Evolutionary conservation across 2,329 filamentous ascomycete species (phyloP).

Genomic region (Stachybotrys chlorohalonatus): DNA sequence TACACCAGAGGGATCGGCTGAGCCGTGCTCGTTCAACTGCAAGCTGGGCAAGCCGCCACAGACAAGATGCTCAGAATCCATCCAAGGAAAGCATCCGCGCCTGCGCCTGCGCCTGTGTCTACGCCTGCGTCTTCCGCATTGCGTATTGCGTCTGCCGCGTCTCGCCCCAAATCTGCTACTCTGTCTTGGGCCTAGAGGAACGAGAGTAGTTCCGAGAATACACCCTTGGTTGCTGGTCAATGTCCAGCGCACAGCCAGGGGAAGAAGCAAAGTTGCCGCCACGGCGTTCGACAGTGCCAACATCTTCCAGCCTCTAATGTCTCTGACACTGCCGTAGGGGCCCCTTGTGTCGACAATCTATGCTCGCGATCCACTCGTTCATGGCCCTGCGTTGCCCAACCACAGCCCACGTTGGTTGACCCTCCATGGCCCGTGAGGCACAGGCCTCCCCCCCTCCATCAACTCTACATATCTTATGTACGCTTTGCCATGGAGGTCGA

Average conservation of each 20-base stretch:
- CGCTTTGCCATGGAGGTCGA: slow-evolving; percentile 9
- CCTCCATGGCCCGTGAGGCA: slow-evolving; percentile 19
- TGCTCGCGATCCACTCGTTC: slow-evolving; percentile 16
- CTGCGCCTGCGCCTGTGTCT: background rate
- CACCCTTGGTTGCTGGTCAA: background rate
- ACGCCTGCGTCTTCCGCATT: background rate
- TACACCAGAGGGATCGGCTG: background rate
- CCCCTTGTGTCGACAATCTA: slow-evolving; percentile 16
- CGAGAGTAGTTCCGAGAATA: background rate
- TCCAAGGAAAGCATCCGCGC: background rate
- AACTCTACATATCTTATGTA: background rate
- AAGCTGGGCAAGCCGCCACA: background rate
- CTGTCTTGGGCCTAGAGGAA: slow-evolving; percentile 2
- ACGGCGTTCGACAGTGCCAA: slow-evolving; percentile 7
- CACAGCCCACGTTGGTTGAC: slow-evolving; percentile 11
- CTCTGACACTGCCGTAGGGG: slow-evolving; percentile 18
- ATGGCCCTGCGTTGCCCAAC: slow-evolving; percentile 10
- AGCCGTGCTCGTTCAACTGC: background rate
- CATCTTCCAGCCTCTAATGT: slow-evolving; percentile 9
- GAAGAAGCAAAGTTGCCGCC: slow-evolving; percentile 9
- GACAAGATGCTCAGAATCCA: background rate
- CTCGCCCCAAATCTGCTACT: background rate
- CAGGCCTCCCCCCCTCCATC: slow-evolving; percentile 16
- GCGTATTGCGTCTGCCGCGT: background rate
- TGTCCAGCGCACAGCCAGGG: slow-evolving; percentile 8